phyloP scores from a whole-genome alignment of 331 rosid genomes.

The Pyrus hybrid region DNA sequence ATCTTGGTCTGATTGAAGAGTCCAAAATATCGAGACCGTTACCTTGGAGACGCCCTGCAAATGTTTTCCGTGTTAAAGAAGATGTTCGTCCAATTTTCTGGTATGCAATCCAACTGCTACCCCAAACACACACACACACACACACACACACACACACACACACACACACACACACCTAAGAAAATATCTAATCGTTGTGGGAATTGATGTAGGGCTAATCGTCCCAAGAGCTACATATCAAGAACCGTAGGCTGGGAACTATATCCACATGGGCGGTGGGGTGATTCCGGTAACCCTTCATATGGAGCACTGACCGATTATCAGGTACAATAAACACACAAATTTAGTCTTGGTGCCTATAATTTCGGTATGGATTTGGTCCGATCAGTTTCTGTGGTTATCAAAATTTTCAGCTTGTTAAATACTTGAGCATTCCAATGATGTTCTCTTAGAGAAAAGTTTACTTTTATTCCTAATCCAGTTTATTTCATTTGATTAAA shows the following conservation, averaged over 20 bases:
- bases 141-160: no score
- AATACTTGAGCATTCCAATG: background rate
- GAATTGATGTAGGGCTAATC: constrained; percentile 75
- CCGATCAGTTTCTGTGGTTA: no score
- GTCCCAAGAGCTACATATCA: constrained; percentile 93
- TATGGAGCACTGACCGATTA: constrained; percentile 84
- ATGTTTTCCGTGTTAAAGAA: constrained; percentile 76
- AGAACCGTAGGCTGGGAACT: constrained; percentile 97
- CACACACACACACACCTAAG: background rate
- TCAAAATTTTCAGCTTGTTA: background rate
- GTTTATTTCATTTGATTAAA: background rate
- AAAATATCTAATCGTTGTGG: constrained; percentile 21
- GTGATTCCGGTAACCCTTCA: constrained; percentile 84
- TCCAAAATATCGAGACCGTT: constrained; percentile 67
- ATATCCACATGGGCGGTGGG: constrained; percentile 95
- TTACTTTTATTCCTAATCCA: background rate
- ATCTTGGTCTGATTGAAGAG: constrained; percentile 93
- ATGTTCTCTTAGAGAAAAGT: background rate
- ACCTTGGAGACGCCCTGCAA: constrained; percentile 95
- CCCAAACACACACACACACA: background rate
- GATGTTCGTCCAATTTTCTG: constrained; percentile 98
- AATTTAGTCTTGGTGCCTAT: constrained; percentile 1
- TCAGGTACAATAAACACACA: constrained; percentile 49
- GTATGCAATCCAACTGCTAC: constrained; percentile 28
- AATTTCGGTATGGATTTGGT: background rate